Percentiles rank a stretch among this genome's conserved stretches.
Conservation (phyloP, 2,329 filamentous ascomycete genomes). For the Lithohypha guttulata region DNA sequence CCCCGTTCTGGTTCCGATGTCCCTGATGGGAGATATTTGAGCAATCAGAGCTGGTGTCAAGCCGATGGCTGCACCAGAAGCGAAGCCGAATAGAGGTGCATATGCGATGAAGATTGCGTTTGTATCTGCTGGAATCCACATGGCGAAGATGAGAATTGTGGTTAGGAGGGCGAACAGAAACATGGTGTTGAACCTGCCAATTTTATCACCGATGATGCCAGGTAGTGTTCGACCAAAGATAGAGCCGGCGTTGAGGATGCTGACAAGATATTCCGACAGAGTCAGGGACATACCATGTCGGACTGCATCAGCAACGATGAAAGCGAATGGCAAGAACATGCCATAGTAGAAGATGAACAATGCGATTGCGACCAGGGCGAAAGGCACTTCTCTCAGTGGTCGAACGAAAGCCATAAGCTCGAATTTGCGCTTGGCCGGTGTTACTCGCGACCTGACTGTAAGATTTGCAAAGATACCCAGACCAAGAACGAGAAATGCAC, state of each 20-base stretch:
- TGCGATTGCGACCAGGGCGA: slow-evolving; percentile 20
- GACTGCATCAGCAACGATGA: slow-evolving; percentile 19
- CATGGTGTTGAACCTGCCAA: slow-evolving; percentile 46
- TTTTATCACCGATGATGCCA: slow-evolving; percentile 42
- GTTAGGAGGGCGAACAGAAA: slow-evolving; percentile 40
- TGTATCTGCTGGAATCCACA: slow-evolving; percentile 45
- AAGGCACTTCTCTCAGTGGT: slow-evolving; percentile 22
- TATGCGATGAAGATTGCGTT: slow-evolving; percentile 54
- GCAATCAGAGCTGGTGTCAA: slow-evolving; percentile 49
- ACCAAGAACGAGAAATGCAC: slow-evolving; percentile 51
- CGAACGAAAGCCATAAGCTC: slow-evolving; percentile 24
- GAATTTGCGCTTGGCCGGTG: slow-evolving; percentile 29
- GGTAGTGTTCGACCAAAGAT: slow-evolving; percentile 48
- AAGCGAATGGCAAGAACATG: slow-evolving; percentile 24
- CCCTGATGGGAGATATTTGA: slow-evolving; percentile 58
- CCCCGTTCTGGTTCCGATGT: slow-evolving; percentile 60
- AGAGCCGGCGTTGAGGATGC: slow-evolving; percentile 24
- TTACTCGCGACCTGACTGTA: slow-evolving; percentile 42
- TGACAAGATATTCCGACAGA: slow-evolving; percentile 22
- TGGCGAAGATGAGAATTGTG: slow-evolving; percentile 38
- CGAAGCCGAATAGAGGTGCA: slow-evolving; percentile 58
- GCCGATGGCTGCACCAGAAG: slow-evolving; percentile 55
- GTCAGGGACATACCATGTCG: slow-evolving; percentile 19
- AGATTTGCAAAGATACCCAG: slow-evolving; percentile 43
- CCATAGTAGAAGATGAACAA: slow-evolving; percentile 24